Base-by-base conservation (phyloP, 805 yeast genomes). In the Pichia insulana region DNA sequence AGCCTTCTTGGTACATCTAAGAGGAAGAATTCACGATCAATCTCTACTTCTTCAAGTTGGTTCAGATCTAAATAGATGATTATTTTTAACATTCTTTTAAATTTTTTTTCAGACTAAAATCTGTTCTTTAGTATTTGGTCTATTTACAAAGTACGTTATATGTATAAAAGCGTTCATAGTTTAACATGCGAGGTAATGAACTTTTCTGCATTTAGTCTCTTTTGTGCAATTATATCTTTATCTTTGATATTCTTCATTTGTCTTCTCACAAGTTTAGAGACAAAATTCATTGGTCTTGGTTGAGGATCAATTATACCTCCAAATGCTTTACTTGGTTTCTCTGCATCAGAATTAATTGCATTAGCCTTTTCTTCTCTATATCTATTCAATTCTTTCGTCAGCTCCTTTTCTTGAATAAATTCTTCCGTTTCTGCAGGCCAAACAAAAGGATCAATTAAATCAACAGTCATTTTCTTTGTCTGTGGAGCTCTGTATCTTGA, bases 401-500 rank as follows among this genome's bases (percentile, higher is more conserved):
- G 50, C 17, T 48, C 47, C 26, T 48, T 43, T 22, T 61, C 71
- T 43, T 44, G 62, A 47, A 52, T 51, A 49, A 42, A 63, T 53
- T 50, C 66, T 55, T 54, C 53, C n/a, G 58, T 54, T 36, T 66
- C 70, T 31, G 74, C 81, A 4, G 99, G 99, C 96, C 97, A 92
- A 37, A 92, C 73, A 59, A 92, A 92, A 19, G 99, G 98, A 51
- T 90, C 87, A 44, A 78, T 80, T 90, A 92, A 83, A 54, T 89
- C 97, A 40, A 92, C 83, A 18, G 96, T 90, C 97, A 92, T 92
- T 64, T 88, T 89, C 69, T 92, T 92, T 50, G 76, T 74, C 65
- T 87, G 96, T 1, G 89, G 79, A 7, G 71, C 68, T 64, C 95
- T 76, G 65, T 73, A 77, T 59, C 96, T 78, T 15, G 87, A 81